Base-by-base conservation (phyloP, 2,329 filamentous ascomycete species). In the Hymenoscyphus salicellus region DNA sequence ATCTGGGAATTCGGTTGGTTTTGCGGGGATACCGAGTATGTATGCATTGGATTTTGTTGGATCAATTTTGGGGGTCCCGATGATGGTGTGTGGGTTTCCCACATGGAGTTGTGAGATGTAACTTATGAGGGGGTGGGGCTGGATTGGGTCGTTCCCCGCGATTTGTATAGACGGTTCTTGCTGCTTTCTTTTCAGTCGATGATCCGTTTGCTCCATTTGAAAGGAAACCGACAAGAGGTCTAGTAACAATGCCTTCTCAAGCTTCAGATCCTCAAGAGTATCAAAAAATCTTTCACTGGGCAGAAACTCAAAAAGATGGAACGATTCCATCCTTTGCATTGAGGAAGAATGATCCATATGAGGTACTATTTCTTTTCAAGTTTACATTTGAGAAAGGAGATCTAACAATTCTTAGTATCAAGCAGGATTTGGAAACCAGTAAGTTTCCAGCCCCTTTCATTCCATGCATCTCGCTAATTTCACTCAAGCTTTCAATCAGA, bases 241-340 rank as follows among this genome's bases (percentile, higher is more conserved):
- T 20, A 55, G 17, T 2, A 2, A 67, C 3, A 28, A 68, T 68
- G 66, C 26, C 66, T 16, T 33, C 64, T 41, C 61, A 61, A 49
- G 46, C n/a, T n/a, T 55, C 23, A 28, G 49, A 64, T 41, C 57
- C 62, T 5, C 61, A 73, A 52, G 79, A 83, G 55, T 83, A 82
- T 67, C 80, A 82, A 62, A 80, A 81, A 60, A 81, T 82, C 69
- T 83, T 83, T 65, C 81, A 83, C 71, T 86, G 84, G 84, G 84
- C 83, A 0, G 83, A 85, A 71, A 86, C 84, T n/a, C 84, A 86
- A 68, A 80, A 85, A 70, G 79, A 86, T 71, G 84, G 81, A 0
- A 71, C 77, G 0, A 80, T 86, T 30, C 84, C 83, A 11, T 84
- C 83, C 0, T 86, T 86, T 68, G 78, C 76, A 3, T 79, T 77